Evolutionary conservation across 495 filamentous ascomycete species (phyloP).

Genomic region (Delitschia confertaspora): DNA sequence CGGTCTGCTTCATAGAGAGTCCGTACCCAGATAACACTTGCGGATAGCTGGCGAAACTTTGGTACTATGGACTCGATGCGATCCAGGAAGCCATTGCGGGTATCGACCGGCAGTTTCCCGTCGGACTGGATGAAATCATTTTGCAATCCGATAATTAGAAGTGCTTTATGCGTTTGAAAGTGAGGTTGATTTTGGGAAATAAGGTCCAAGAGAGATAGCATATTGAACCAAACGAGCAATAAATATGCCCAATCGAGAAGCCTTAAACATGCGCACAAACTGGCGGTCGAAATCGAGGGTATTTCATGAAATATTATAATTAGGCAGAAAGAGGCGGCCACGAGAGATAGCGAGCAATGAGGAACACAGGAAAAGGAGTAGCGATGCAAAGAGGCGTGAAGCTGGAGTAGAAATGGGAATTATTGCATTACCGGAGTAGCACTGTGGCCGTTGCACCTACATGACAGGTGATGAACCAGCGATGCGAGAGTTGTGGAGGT

Average conservation of each 20-base stretch:
- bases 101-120: conserved; percentile 58
- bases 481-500: neutral
- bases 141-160: conserved; percentile 80
- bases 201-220: conserved; percentile 33
- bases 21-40: conserved; percentile 83
- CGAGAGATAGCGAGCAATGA: neutral
- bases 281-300: neutral
- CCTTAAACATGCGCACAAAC: conserved; percentile 17
- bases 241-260: neutral
- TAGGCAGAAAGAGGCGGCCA: conserved; percentile 6
- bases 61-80: conserved; percentile 56
- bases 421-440: conserved; percentile 13
- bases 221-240: conserved; percentile 7
- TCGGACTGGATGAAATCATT: conserved; percentile 75
- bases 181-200: conserved; percentile 38
- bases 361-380: neutral
- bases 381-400: conserved; percentile 6
- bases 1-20: conserved; percentile 62
- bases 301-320: neutral
- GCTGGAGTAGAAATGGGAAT: conserved; percentile 1
- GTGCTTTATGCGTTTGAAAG: conserved; percentile 67
- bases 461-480: conserved; percentile 10
- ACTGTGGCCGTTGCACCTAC: conserved; percentile 16
- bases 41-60: conserved; percentile 59
- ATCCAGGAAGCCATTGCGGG: conserved; percentile 58